These are phyloP conservation scores for Crithidia bombi DNA, from an alignment of 208 protist genomes.

Conservation along the genomic window DNA sequence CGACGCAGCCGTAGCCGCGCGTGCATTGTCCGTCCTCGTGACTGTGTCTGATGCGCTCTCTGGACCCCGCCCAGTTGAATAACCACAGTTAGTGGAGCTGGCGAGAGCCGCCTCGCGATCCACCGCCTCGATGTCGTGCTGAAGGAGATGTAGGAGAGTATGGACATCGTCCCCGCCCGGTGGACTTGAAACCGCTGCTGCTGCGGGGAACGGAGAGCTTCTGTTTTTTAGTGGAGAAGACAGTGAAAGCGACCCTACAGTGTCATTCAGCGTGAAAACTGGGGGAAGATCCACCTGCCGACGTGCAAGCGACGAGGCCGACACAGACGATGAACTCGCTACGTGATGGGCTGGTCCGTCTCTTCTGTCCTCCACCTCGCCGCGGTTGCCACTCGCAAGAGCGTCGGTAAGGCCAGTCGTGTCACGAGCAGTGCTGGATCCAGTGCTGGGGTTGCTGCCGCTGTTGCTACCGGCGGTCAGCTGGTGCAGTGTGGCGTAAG, in stretches of 20 bases:
- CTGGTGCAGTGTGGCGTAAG: constrained; percentile 31
- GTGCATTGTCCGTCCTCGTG: not conserved
- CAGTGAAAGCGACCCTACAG: not conserved
- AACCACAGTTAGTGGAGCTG: not conserved
- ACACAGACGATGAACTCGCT: not conserved
- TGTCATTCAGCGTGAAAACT: constrained; percentile 19
- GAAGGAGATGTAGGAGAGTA: not conserved
- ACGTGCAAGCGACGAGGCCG: not conserved
- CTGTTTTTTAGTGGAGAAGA: not conserved
- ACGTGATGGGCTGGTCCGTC: not conserved
- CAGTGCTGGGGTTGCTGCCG: not conserved
- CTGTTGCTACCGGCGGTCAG: constrained; percentile 6
- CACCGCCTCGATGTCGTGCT: constrained; percentile 6
- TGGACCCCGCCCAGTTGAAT: not conserved
- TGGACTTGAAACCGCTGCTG: not conserved
- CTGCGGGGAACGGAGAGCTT: not conserved
- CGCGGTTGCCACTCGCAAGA: not conserved
- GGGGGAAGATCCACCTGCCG: constrained; percentile 27
- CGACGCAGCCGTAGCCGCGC: not conserved
- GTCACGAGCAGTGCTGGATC: not conserved
- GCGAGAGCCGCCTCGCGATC: not conserved
- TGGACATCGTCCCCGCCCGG: not conserved
- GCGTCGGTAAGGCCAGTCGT: not conserved
- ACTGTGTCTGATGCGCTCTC: not conserved
- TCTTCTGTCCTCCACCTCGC: not conserved